Percentiles rank a stretch among this genome's conserved stretches.
These are phyloP conservation scores for Talaromyces sp. DNA, from an alignment of 2,329 filamentous ascomycete species.

Conservation along the genomic window DNA sequence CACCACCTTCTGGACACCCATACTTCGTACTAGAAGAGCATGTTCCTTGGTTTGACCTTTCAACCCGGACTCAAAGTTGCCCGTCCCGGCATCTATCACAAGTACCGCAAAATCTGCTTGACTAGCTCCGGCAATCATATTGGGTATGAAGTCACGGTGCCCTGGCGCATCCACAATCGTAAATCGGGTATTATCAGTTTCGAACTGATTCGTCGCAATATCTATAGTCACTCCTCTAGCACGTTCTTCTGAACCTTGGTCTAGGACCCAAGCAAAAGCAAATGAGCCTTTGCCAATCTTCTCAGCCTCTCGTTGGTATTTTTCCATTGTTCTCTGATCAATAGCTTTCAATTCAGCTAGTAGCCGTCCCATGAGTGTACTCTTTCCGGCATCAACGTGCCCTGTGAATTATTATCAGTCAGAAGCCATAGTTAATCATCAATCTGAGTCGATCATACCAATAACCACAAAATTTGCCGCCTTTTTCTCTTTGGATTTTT, in stretches of 20 bases:
- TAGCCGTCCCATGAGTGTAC: constrained; percentile 93
- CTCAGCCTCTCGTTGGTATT: constrained; percentile 82
- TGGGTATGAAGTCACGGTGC: constrained; percentile 93
- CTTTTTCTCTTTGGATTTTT: constrained; percentile 71
- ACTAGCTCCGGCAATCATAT: constrained; percentile 96
- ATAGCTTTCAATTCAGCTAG: constrained; percentile 85
- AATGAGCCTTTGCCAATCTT: constrained; percentile 93
- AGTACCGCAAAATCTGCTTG: constrained; percentile 95
- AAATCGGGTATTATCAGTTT: constrained; percentile 80
- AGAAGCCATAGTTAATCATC: constrained; percentile 18
- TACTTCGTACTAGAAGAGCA: constrained; percentile 80
- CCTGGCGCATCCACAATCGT: constrained; percentile 95
- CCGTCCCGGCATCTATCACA: constrained; percentile 85
- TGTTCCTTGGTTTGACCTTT: constrained; percentile 95
- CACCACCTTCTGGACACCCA: constrained; percentile 83
- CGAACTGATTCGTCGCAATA: constrained; percentile 91
- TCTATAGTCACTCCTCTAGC: constrained; percentile 92
- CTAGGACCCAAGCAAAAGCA: constrained; percentile 93
- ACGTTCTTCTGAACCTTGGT: constrained; percentile 85
- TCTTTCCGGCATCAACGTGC: constrained; percentile 96
- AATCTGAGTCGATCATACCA: constrained; percentile 53
- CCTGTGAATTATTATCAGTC: constrained; percentile 51
- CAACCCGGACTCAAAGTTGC: constrained; percentile 88
- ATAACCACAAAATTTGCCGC: constrained; percentile 90
- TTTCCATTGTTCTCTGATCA: constrained; percentile 82